Conservation (phyloP, 2,329 filamentous ascomycete genomes). For the Fusarium humuli region DNA sequence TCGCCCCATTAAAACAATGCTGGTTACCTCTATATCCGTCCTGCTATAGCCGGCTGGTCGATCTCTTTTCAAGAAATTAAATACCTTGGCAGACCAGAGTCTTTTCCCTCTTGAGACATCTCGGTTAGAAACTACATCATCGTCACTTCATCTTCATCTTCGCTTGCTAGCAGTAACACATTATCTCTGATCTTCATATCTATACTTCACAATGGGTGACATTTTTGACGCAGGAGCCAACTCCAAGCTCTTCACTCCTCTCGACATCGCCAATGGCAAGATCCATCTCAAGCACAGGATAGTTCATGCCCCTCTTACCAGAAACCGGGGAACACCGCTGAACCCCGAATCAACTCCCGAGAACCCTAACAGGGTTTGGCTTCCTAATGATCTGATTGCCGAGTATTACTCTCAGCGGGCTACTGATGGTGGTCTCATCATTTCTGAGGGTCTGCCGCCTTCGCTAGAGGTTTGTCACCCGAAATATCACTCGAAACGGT, state of each 20-base stretch:
- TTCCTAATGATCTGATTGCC: slow-evolving; percentile 56
- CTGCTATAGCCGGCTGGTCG: neutral
- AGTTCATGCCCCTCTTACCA: slow-evolving; percentile 64
- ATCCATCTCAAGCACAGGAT: slow-evolving; percentile 63
- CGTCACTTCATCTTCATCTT: neutral
- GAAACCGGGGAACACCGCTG: slow-evolving; percentile 62
- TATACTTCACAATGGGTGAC: slow-evolving; percentile 26
- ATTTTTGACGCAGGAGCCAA: slow-evolving; percentile 9
- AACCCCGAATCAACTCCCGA: slow-evolving; percentile 58
- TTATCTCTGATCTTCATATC: neutral
- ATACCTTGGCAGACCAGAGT: neutral
- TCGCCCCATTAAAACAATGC: neutral
- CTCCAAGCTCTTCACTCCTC: slow-evolving; percentile 49
- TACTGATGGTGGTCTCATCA: slow-evolving; percentile 55
- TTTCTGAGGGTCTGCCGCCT: slow-evolving; percentile 62
- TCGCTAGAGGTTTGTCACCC: slow-evolving; percentile 50
- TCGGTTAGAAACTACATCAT: neutral
- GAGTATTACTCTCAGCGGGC: slow-evolving; percentile 60
- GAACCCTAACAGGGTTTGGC: slow-evolving; percentile 54
- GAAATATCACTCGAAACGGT: accelerated
- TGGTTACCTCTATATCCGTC: neutral
- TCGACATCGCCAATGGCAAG: slow-evolving; percentile 56
- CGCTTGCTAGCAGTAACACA: neutral
- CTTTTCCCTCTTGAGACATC: neutral
- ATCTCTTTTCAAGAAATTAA: neutral